Evolutionary conservation across 2,329 filamentous ascomycete species (phyloP).

Genomic region (Alternaria sp.): DNA sequence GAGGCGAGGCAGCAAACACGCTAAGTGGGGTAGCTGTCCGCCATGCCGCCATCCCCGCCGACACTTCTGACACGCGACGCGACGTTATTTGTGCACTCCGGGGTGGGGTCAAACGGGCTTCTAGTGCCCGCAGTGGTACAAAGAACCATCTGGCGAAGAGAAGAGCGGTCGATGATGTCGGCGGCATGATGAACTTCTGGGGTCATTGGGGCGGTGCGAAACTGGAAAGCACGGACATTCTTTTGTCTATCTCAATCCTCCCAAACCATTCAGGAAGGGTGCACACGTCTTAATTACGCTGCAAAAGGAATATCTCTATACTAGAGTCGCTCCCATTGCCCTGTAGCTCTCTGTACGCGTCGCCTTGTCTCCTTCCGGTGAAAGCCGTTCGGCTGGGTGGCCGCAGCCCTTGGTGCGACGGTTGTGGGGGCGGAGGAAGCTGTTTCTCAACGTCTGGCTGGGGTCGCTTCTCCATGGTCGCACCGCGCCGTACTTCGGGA

Average conservation of each 20-base stretch:
- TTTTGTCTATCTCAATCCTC: neutral
- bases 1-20: neutral
- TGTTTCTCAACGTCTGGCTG: neutral
- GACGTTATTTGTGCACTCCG: neutral
- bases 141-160: neutral
- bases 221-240: neutral
- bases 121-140: neutral
- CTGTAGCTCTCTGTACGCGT: conserved; percentile 1
- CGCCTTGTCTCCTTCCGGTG: conserved; percentile 1
- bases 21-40: conserved; percentile 11
- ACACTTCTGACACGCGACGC: neutral
- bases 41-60: too few relatives aligned
- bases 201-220: neutral
- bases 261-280: too few relatives aligned
- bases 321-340: conserved; percentile 6
- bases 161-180: neutral
- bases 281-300: conserved; percentile 3
- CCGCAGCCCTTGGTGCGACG: conserved; percentile 1
- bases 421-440: neutral
- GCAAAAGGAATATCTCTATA: conserved; percentile 11
- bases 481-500: neutral
- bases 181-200: neutral
- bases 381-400: conserved; percentile 7
- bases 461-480: neutral
- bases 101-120: neutral